Percentiles rank a stretch among this genome's conserved stretches.
Conservation (phyloP, 371 early-diverging fungal genomes). For the Actinomortierella ambigua region DNA sequence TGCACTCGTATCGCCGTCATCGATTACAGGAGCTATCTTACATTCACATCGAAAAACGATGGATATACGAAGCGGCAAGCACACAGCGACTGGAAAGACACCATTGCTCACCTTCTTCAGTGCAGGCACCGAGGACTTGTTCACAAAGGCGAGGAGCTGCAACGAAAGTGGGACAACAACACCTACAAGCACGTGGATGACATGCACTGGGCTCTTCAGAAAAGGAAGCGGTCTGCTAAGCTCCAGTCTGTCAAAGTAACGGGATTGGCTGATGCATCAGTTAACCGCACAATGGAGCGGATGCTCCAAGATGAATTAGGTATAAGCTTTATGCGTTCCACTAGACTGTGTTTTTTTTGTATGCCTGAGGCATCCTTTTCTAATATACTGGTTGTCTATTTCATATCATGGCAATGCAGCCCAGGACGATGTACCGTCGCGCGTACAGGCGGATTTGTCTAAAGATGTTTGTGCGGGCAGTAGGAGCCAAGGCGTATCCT, state of each 20-base stretch:
- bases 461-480: conserved; percentile 3
- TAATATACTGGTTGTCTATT: neutral
- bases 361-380: conserved; percentile 7
- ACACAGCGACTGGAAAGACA: conserved; percentile 15
- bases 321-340: conserved; percentile 6
- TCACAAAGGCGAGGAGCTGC: conserved; percentile 14
- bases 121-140: conserved; percentile 14
- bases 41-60: conserved; percentile 15
- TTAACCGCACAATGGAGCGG: conserved; percentile 10
- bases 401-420: conserved; percentile 1
- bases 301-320: conserved; percentile 24
- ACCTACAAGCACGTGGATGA: conserved; percentile 14
- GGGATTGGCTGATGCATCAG: conserved; percentile 18
- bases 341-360: conserved; percentile 2
- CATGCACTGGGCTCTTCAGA: conserved; percentile 24
- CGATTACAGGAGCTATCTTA: conserved; percentile 18
- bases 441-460: conserved; percentile 8
- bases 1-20: conserved; percentile 14
- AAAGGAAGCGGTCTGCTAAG: conserved; percentile 20
- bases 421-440: conserved; percentile 3
- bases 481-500: conserved; percentile 8
- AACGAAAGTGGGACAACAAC: conserved; percentile 21
- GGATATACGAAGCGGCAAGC: conserved; percentile 16
- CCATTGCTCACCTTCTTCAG: conserved; percentile 25
- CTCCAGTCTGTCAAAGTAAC: conserved; percentile 17